Evolutionary conservation across 2,329 filamentous ascomycete species (phyloP), one percentile per base, ranked within the genome.

Genomic region (Metarhizium humberi): DNA sequence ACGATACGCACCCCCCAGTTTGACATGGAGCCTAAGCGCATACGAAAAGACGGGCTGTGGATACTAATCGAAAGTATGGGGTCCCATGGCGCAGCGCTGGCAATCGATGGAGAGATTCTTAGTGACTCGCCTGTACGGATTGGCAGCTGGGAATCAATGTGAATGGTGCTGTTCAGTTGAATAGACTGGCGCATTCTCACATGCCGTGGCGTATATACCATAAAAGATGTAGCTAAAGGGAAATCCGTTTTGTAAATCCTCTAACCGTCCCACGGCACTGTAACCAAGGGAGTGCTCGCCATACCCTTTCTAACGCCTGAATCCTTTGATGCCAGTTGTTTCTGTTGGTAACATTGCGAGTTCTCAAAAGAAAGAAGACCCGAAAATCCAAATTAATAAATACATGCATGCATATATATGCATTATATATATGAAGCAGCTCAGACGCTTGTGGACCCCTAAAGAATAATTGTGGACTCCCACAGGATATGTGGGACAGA

Each of bases 11-110:
- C 87, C 2, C 76, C 82, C 14, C 86, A 92, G 59, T 78, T 95
- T 52, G 86, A 95, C 70, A 71, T 96, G 46, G 82, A 84, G 48
- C 87, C 89, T 0, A 77, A 74, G n/a, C 70, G 79, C 59, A 73
- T 76, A 56, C 71, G 71, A 34, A 71, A 71, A 10, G 79, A 80
- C 20, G 85, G 85, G 18, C 68, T 91, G 56, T 95, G 88, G 87
- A 75, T 96, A 53, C 86, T 96, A 6, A 74, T 96, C 46, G 91
- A 96, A 70, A 80, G 87, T 60, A 79, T 92, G 63, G 87, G 84
- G n/a, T 80, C 78, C 11, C 75, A 66, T 29, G 63, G 66, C 29
- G 62, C 62, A 3, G 60, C 64, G 2, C 68, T 72, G 29, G 69
- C 74, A 55, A 78, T 88, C 7, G 71, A 74, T 46, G 73, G 80